phyloP scores from a whole-genome alignment of 169 alveolate species.

The Eimeria mitis region DNA sequence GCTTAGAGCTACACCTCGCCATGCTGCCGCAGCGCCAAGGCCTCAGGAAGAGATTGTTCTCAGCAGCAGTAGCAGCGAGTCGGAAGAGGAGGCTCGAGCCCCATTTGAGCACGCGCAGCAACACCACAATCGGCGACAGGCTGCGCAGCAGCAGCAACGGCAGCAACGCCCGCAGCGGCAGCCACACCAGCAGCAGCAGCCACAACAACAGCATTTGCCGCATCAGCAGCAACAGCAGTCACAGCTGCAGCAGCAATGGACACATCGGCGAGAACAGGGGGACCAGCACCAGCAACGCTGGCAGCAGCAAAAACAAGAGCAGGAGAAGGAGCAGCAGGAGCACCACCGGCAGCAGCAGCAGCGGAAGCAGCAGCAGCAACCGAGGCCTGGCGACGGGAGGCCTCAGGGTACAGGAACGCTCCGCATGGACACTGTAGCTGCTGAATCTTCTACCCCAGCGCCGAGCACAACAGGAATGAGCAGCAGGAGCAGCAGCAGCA shows the following conservation, averaged over 20 bases:
- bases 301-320: not conserved
- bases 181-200: not conserved
- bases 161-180: not conserved
- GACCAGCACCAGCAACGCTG: not conserved
- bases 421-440: constrained; percentile 7
- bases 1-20: not conserved
- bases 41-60: constrained; percentile 3
- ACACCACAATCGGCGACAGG: not conserved
- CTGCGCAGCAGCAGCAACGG: not conserved
- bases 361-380: not conserved
- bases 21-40: not conserved
- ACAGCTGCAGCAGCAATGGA: not conserved
- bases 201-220: not conserved
- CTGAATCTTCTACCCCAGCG: not conserved
- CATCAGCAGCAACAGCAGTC: not conserved
- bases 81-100: not conserved
- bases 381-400: not conserved
- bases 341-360: not conserved
- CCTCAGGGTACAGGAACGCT: not conserved
- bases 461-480: not conserved
- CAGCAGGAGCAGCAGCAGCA: not conserved
- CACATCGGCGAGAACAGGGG: not conserved
- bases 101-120: not conserved
- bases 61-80: constrained; percentile 9
- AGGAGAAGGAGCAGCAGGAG: not conserved